phyloP scores from a whole-genome alignment of 108 stramenopile species.

The Nitzschia palea region DNA sequence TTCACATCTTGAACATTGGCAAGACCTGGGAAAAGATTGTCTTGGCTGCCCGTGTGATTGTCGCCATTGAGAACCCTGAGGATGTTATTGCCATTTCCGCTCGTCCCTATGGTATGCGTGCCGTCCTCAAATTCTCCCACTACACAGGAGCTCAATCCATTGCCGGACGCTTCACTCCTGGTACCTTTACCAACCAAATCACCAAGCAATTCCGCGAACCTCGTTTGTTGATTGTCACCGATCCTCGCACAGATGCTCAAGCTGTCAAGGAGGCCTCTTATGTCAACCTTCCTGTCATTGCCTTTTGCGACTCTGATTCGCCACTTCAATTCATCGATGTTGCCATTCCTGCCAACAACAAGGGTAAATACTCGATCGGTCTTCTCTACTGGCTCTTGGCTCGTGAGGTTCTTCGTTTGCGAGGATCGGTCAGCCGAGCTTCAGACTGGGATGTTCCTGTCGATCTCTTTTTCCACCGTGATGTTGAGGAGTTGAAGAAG shows the following conservation, averaged over 20 bases:
- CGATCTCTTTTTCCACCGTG: conserved; percentile 99
- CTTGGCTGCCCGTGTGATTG: conserved; percentile 99
- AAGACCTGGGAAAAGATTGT: conserved; percentile 99
- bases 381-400: conserved; percentile 99
- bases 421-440: conserved; percentile 92
- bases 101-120: conserved; percentile 99
- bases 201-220: conserved; percentile 99
- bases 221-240: conserved; percentile 97
- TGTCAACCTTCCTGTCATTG: conserved; percentile 99
- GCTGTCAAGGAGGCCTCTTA: conserved; percentile 96
- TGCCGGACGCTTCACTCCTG: conserved; percentile 99
- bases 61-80: conserved; percentile 99
- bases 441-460: conserved; percentile 97
- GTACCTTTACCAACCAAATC: conserved; percentile 99
- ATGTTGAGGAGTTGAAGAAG: conserved; percentile 99
- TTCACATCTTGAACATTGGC: conserved; percentile 99
- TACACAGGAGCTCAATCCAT: conserved; percentile 98
- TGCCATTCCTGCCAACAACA: conserved; percentile 99
- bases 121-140: conserved; percentile 99
- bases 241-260: conserved; percentile 98
- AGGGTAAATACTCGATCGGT: conserved; percentile 99
- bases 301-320: conserved; percentile 99
- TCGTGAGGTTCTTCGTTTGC: conserved; percentile 96
- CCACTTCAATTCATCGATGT: conserved; percentile 98
- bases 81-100: conserved; percentile 99